phyloP scores from a whole-genome alignment of 75 land plant species.

The Ceratopteris richardii region DNA sequence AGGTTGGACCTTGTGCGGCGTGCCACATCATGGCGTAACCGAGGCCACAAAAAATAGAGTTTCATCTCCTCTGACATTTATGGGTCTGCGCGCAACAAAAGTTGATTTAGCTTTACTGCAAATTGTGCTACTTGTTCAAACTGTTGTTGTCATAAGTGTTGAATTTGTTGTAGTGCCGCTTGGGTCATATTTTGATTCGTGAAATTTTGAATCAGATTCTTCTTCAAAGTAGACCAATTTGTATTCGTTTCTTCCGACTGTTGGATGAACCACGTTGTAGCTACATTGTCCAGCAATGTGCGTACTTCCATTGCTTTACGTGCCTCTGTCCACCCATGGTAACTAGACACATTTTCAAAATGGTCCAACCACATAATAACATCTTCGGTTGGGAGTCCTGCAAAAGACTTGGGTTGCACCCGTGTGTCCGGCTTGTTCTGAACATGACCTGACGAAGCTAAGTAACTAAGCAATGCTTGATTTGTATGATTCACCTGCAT shows the following conservation, averaged over 20 bases:
- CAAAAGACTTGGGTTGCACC: not conserved
- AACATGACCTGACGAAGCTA: not conserved
- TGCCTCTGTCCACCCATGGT: not conserved
- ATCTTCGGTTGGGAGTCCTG: not conserved
- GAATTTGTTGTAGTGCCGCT: not conserved
- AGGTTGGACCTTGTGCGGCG: not conserved
- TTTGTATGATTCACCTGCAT: no score
- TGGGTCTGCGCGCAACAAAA: no score
- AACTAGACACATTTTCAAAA: no score
- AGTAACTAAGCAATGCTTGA: not conserved
- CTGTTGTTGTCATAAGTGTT: not conserved
- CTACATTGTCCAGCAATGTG: not conserved
- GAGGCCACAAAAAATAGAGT: not conserved
- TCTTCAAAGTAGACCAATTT: not conserved
- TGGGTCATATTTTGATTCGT: constrained; percentile 1
- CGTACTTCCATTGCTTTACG: not conserved
- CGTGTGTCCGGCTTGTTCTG: not conserved
- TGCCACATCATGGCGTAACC: not conserved
- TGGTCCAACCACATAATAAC: not conserved
- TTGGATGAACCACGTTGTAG: not conserved
- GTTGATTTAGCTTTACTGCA: no score
- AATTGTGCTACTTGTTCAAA: not conserved
- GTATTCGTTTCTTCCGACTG: not conserved
- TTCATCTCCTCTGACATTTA: not conserved
- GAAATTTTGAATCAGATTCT: not conserved